Base-by-base conservation (phyloP, 2,329 filamentous ascomycete species). In the Gremmenia infestans region DNA sequence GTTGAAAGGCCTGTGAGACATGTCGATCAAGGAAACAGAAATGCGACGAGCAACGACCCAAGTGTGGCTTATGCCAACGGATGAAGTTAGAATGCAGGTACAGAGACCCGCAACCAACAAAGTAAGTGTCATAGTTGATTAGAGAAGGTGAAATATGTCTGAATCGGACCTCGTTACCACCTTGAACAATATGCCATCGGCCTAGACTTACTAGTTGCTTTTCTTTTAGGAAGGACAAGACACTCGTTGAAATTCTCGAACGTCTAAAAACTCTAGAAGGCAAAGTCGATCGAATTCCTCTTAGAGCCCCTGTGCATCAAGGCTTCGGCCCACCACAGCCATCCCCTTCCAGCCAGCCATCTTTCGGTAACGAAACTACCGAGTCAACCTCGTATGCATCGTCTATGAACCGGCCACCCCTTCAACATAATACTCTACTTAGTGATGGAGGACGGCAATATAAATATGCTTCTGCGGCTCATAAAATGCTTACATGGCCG, bases 41-140 rank as follows among this genome's bases (percentile, higher is more conserved):
- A 72, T 87, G 83, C 70, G 82, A 85, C 67, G 83, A 86, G 67
- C 73, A 77, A 64, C 74, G 81, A 54, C 83, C 83, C 17, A 82
- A 81, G 68, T 87, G 83, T 67, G 74, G 79, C 54, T 78, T 80
- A 15, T 87, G 83, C 68, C 72, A 77, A 57, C 76, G 78, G 59
- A 77, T 83, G 64, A 76, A 79, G 63, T 74, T 82, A 58, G 78
- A 81, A 40, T 87, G 83, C 67, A 74, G 75, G 59, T 86, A 86
- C 66, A 74, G 81, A 62, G 81, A 83, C 61, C 80, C 81, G 25
- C 77, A 79, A 62, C 81, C 81, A 37, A 86, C 82, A 52, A 86
- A 85, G 81, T 84, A 76, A 72, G 80, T 75, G 50, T 50, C 53
- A 43, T 52, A 48, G 19, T 36, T 49, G 3, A 7, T 23, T 50